phyloP scores from a whole-genome alignment of 2,329 filamentous ascomycete genomes.

The Monilinia aucupariae region DNA sequence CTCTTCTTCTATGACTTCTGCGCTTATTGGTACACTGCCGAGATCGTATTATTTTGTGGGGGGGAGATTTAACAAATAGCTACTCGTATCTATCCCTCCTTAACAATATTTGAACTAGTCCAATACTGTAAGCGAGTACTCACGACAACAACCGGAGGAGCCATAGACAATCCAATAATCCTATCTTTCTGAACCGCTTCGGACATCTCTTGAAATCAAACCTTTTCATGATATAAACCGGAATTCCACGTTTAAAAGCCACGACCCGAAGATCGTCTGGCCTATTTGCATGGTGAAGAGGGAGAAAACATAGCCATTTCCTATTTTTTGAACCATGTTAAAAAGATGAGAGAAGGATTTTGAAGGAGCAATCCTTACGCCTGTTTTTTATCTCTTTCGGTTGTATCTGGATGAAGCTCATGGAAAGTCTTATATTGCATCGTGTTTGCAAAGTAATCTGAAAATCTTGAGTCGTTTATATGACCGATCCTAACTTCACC shows the following conservation, averaged over 20 bases:
- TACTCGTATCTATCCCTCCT: slow-evolving; percentile 26
- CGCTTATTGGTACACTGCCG: slow-evolving; percentile 66
- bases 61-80: slow-evolving; percentile 58
- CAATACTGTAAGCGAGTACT: neutral
- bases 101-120: neutral
- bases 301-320: slow-evolving; percentile 26
- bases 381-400: slow-evolving; percentile 63
- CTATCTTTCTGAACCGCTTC: slow-evolving; percentile 39
- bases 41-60: slow-evolving; percentile 49
- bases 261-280: slow-evolving; percentile 41
- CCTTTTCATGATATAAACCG: slow-evolving; percentile 54
- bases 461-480: neutral
- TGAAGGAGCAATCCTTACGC: slow-evolving; percentile 69
- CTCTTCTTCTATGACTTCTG: slow-evolving; percentile 69
- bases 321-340: slow-evolving; percentile 12
- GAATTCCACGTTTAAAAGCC: slow-evolving; percentile 39
- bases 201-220: slow-evolving; percentile 40
- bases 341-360: slow-evolving; percentile 57
- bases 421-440: slow-evolving; percentile 49
- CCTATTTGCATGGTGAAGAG: slow-evolving; percentile 9
- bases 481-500: neutral
- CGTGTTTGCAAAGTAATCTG: slow-evolving; percentile 24
- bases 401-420: slow-evolving; percentile 47
- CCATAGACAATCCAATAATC: slow-evolving; percentile 49
- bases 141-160: slow-evolving; percentile 54